These are phyloP conservation scores for Pilasporangium apinafurcum DNA, from an alignment of 352 stramenopile genomes.

Conservation along the genomic window DNA sequence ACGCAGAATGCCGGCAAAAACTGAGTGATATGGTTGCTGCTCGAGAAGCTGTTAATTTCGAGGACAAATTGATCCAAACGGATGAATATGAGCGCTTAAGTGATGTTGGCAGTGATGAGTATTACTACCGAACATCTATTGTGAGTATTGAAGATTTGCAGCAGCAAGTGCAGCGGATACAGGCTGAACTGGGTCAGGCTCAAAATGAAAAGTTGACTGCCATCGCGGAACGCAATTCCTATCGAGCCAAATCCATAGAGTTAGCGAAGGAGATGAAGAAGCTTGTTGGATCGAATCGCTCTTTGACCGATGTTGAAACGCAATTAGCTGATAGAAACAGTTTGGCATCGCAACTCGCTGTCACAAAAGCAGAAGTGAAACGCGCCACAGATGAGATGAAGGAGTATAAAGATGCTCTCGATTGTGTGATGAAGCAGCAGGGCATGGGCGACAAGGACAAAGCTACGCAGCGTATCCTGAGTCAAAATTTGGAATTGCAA, in stretches of 20 bases:
- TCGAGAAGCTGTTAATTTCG: slow-evolving; percentile 15
- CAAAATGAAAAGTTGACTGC: slow-evolving; percentile 28
- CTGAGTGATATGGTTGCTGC: too few species aligned
- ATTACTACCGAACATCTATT: slow-evolving; percentile 8
- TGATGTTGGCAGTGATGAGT: neutral
- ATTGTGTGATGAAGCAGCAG: slow-evolving; percentile 34
- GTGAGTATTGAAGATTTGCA: slow-evolving; percentile 33
- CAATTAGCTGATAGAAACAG: slow-evolving; percentile 55
- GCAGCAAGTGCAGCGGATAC: slow-evolving; percentile 21
- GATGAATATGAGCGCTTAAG: slow-evolving; percentile 16
- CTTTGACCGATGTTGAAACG: slow-evolving; percentile 40
- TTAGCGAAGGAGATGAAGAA: slow-evolving; percentile 55
- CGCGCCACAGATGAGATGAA: slow-evolving; percentile 42
- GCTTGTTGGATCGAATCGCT: slow-evolving; percentile 37
- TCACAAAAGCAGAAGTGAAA: slow-evolving; percentile 49
- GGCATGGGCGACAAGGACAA: slow-evolving; percentile 64
- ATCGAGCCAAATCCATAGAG: slow-evolving; percentile 39
- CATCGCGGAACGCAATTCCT: slow-evolving; percentile 52
- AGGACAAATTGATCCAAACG: slow-evolving; percentile 37
- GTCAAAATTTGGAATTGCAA: slow-evolving; percentile 64
- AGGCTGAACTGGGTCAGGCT: slow-evolving; percentile 17
- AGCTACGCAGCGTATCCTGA: slow-evolving; percentile 44
- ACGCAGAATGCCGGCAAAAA: slow-evolving; percentile 35
- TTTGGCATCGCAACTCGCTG: slow-evolving; percentile 42
- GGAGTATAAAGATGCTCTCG: slow-evolving; percentile 53